Base-by-base conservation (phyloP, 192 early-diverging fungal species). In the Backusella liffmaniae region DNA sequence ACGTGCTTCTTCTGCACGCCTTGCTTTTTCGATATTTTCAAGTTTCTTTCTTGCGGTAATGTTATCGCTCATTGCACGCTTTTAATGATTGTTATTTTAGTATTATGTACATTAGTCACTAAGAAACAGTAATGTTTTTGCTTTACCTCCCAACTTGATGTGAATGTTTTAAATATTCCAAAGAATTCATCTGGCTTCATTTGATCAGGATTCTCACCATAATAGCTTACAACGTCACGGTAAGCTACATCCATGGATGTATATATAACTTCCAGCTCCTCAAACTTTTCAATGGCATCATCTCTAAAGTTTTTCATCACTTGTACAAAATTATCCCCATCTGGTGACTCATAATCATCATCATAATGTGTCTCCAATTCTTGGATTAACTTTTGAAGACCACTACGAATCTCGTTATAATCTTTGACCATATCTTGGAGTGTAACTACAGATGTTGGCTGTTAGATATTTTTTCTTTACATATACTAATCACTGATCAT, bases 151-250 rank as follows among this genome's bases (percentile, higher is more conserved):
- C 92, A 95, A 41, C 91, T 91, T 1, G 91, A 86, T 3, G 86
- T 88, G 46, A 95, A 95, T 9, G 92, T 94, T 78, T 92, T 92
- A 86, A 94, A 95, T 26, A 95, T 89, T 42, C 91, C 89, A 86
- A 95, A 95, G 83, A 95, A 94, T 76, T 95, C 93, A 74, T 95
- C 94, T 6, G 93, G 91, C 67, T 91, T 88, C 84, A 90, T 94
- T 15, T 85, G 80, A 5, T 81, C 79, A 46, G 92, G 83, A 66
- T 94, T 90, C 77, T 95, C 93, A 67, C 93, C 94, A 69, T 86
- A 95, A 21, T 89, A 88, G 23, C 86, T 79, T 62, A 92, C 90
- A 4, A 90, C 89, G 70, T 91, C 91, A 66, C 86, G 88, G 76
- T 93, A 95, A 5, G 88, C 80, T 10, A 86, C 83, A 72, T 94